Base-by-base conservation (phyloP, 2,329 filamentous ascomycete species). In the Xylariales sp. region DNA sequence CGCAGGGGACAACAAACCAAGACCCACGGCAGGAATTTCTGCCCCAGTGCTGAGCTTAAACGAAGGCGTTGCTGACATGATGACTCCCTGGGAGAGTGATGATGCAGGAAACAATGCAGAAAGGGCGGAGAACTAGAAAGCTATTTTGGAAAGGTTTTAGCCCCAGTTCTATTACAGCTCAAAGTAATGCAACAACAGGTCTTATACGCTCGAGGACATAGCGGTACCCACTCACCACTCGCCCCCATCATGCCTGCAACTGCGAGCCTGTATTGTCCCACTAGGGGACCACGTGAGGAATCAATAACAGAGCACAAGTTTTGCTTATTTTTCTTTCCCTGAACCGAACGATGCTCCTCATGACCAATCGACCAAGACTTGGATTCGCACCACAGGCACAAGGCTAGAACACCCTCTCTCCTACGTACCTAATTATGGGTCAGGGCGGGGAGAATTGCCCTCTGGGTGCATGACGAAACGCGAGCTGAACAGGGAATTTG, bases 11-110 rank as follows among this genome's bases (percentile, higher is more conserved):
- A 56, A 56, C 59, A 54, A 59, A 29, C 57, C 57, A 8, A 60
- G 43, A 2, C 57, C 56, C 17, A 61, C 50, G 14, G 52, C 55
- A 19, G 58, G 59, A 19, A 61, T 60, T 11, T 45, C 43, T 29
- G 55, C 44, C 7, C 58, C 56, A 17, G 56, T 54, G 38, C 56
- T 54, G 8, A 60, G 52, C 48, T 56, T 60, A 46, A 53, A 52
- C 4, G 34, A 33, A 33, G 31, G 31, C 10, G 19, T 33, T n/a
- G 31, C 3, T 14, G 31, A 33, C 31, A 33, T 33, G 31, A n/a
- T 23, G 18, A 2, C 12, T 7, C 13, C 15, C 6, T 16, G 31
- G 5, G 17, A n/a, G 5, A 15, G 20, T 33, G 31, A 14, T 23
- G 14, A 5, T 14, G 31, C n/a, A n/a, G n/a, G n/a, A n/a, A n/a